Conservation (phyloP, 345 rosid species). For the Mallotus nudiflorus region DNA sequence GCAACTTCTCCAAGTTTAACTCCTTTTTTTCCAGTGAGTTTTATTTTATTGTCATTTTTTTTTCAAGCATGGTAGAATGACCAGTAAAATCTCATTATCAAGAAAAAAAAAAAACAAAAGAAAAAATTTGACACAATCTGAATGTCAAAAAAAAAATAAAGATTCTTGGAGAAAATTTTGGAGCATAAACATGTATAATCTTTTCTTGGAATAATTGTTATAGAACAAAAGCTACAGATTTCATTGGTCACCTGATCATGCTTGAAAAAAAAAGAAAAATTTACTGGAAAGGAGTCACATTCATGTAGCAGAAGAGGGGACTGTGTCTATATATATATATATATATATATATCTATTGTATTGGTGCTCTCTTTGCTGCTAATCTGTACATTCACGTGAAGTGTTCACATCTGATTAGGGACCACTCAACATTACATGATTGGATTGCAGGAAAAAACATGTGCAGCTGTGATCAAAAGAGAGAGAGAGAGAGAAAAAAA, state of each 20-base stretch:
- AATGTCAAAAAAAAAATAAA: no score
- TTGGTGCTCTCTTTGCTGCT: slow-evolving; percentile 35
- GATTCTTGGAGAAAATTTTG: not conserved
- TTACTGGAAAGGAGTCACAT: slow-evolving; percentile 16
- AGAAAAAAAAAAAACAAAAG: not conserved
- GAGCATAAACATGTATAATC: not conserved
- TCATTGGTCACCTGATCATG: not conserved
- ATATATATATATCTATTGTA: no score
- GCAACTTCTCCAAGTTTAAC: slow-evolving; percentile 28
- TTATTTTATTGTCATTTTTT: not conserved
- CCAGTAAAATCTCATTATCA: slow-evolving; percentile 14
- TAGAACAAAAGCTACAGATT: not conserved
- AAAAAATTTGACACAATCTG: no score
- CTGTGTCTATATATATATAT: no score
- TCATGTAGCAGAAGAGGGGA: slow-evolving; percentile 1
- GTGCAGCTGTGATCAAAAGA: slow-evolving; percentile 24
- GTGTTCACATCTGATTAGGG: slow-evolving; percentile 41
- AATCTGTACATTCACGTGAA: slow-evolving; percentile 57
- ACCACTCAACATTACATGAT: slow-evolving; percentile 47
- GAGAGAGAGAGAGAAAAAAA: not conserved
- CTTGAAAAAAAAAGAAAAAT: not conserved
- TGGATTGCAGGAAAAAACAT: slow-evolving; percentile 33
- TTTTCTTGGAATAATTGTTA: not conserved
- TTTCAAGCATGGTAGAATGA: slow-evolving; percentile 8
- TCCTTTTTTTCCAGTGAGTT: not conserved